Conservation (phyloP, 768 basidiomycete species). For the Omphalotus guepiniiformis region DNA sequence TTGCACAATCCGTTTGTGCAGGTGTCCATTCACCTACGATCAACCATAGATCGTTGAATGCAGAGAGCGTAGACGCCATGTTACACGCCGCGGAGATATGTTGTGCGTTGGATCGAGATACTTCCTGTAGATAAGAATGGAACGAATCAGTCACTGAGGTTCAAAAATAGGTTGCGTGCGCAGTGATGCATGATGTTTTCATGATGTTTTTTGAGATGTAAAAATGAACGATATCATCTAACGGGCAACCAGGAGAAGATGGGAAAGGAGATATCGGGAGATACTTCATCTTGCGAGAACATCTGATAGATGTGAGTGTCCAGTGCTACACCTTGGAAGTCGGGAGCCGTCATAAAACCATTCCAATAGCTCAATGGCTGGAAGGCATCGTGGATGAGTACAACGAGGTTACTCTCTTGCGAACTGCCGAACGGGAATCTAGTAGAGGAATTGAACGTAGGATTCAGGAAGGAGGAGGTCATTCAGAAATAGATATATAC, state of each 20-base stretch:
- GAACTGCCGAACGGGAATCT: constrained; percentile 33
- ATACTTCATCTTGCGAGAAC: constrained; percentile 54
- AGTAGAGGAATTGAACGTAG: neutral
- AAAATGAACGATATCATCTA: too few relatives aligned
- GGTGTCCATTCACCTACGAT: constrained; percentile 90
- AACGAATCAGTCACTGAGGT: neutral
- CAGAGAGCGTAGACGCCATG: constrained; percentile 37
- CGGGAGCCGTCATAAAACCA: constrained; percentile 49
- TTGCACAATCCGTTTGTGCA: constrained; percentile 73
- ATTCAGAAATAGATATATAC: too few relatives aligned
- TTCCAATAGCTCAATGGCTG: constrained; percentile 68
- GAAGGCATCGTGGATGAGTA: constrained; percentile 77
- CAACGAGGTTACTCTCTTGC: constrained; percentile 57
- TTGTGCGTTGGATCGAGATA: neutral
- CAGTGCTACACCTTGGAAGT: constrained; percentile 64
- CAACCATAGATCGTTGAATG: constrained; percentile 62
- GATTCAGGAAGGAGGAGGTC: constrained; percentile 2
- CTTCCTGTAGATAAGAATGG: neutral
- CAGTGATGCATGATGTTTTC: constrained; percentile 38
- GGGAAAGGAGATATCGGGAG: constrained; percentile 22
- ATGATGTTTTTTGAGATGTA: too few relatives aligned
- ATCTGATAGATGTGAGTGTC: constrained; percentile 81
- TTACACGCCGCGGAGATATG: constrained; percentile 63
- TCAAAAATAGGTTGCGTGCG: constrained; percentile 23
- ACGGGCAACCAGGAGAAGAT: neutral